Conservation (phyloP, 108 stramenopile genomes). For the Fragilaria radians region DNA sequence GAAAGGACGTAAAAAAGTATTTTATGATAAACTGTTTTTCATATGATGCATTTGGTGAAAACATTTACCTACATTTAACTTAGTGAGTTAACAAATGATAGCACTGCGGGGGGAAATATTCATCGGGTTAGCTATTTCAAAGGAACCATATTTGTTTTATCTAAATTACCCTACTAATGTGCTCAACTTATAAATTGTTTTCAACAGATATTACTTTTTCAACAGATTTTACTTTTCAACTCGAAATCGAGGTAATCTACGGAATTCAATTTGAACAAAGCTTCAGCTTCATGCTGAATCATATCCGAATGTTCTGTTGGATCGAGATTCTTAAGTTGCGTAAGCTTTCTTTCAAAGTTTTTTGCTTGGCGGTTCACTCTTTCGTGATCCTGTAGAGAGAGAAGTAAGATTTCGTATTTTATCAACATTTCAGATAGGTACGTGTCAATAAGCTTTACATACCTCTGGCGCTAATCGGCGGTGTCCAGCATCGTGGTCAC, state of each 20-base stretch:
- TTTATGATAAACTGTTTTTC: too few relatives aligned
- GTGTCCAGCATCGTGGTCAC: conserved; percentile 18
- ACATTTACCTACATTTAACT: too few relatives aligned
- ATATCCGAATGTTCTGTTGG: conserved; percentile 4
- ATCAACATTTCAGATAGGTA: background rate
- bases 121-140: too few relatives aligned
- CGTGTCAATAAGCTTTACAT: too few relatives aligned
- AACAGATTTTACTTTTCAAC: conserved; percentile 1
- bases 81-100: too few relatives aligned
- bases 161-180: too few relatives aligned
- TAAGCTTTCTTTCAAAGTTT: conserved; percentile 19
- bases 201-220: conserved; percentile 43
- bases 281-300: conserved; percentile 5
- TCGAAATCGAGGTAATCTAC: conserved; percentile 16
- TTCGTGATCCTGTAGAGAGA: conserved; percentile 12
- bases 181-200: too few relatives aligned
- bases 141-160: too few relatives aligned
- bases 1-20: too few relatives aligned
- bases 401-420: background rate
- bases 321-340: conserved; percentile 5
- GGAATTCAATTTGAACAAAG: conserved; percentile 2
- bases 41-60: too few relatives aligned
- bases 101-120: too few relatives aligned
- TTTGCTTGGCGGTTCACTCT: conserved; percentile 3
- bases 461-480: conserved; percentile 1